phyloP scores from a whole-genome alignment of 306 rosid genomes.

The Gynostemma pentaphyllum region DNA sequence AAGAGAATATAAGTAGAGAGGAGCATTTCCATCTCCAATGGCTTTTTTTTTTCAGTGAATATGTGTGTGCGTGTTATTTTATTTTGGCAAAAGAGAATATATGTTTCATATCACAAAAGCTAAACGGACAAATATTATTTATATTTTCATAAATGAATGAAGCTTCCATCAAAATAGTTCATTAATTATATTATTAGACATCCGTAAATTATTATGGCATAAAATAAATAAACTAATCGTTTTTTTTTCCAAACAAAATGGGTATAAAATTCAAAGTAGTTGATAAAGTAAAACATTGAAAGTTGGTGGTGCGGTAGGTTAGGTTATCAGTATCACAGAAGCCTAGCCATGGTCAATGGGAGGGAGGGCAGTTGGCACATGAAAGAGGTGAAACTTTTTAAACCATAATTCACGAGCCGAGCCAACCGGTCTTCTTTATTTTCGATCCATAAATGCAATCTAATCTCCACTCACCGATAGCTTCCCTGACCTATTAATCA shows the following conservation, averaged over 20 bases:
- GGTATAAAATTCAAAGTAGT: background rate
- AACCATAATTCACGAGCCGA: background rate
- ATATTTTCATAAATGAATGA: background rate
- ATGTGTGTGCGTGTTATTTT: too few species aligned
- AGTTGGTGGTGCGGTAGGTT: slow-evolving; percentile 3
- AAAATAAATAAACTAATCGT: too few species aligned
- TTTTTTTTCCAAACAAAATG: too few species aligned
- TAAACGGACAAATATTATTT: background rate
- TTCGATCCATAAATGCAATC: background rate
- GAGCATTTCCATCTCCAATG: background rate
- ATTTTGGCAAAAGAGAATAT: slow-evolving; percentile 5
- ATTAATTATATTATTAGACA: too few species aligned
- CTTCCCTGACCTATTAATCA: too few species aligned
- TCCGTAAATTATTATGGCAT: too few species aligned
- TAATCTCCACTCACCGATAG: background rate
- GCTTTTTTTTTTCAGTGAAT: background rate
- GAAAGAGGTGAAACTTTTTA: background rate
- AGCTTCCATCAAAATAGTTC: background rate
- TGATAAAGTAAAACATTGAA: background rate
- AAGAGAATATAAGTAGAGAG: background rate
- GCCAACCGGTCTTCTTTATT: background rate
- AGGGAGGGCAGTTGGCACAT: background rate
- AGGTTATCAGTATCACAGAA: background rate
- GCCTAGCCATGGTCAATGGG: background rate
- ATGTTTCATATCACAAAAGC: too few species aligned